Evolutionary conservation across 176 grass and related monocot genomes (phyloP).

Genomic region (Oryza punctata): DNA sequence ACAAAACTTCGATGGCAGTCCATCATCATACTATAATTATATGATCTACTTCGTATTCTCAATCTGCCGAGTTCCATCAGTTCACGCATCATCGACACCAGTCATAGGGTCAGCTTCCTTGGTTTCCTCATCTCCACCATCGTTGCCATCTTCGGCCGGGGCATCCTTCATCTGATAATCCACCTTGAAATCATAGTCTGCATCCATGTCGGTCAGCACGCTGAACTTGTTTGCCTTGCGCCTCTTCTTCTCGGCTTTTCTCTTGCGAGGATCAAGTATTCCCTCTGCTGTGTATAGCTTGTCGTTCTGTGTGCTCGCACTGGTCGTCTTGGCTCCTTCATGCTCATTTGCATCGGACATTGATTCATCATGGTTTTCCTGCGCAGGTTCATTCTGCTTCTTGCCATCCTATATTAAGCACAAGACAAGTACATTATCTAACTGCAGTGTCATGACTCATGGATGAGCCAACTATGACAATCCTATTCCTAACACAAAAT

Average conservation of each 20-base stretch:
- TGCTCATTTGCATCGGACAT: slow-evolving; percentile 55
- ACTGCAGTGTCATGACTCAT: neutral
- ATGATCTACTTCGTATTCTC: neutral
- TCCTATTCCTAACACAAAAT: neutral
- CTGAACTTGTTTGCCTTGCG: slow-evolving; percentile 49
- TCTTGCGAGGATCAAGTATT: slow-evolving; percentile 77
- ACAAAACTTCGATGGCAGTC: slow-evolving; percentile 1
- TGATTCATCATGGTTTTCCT: slow-evolving; percentile 38
- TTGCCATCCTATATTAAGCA: slow-evolving; percentile 39
- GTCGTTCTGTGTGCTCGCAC: slow-evolving; percentile 50
- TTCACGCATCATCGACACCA: slow-evolving; percentile 48
- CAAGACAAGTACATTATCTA: slow-evolving; percentile 30
- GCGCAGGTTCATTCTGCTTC: neutral
- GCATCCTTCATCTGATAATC: slow-evolving; percentile 57
- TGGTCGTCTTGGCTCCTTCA: slow-evolving; percentile 40
- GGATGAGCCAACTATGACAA: neutral
- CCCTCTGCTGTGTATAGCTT: slow-evolving; percentile 78
- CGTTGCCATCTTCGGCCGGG: slow-evolving; percentile 8
- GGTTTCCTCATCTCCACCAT: slow-evolving; percentile 22
- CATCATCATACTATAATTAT: neutral
- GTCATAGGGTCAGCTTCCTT: slow-evolving; percentile 46
- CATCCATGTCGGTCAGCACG: slow-evolving; percentile 43
- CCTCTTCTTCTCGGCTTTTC: slow-evolving; percentile 57
- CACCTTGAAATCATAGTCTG: slow-evolving; percentile 53
- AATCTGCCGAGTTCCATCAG: neutral